Percentiles rank a stretch among this genome's conserved stretches.
phyloP scores from a whole-genome alignment of 495 filamentous ascomycete genomes.

The Penicillium nucicola region DNA sequence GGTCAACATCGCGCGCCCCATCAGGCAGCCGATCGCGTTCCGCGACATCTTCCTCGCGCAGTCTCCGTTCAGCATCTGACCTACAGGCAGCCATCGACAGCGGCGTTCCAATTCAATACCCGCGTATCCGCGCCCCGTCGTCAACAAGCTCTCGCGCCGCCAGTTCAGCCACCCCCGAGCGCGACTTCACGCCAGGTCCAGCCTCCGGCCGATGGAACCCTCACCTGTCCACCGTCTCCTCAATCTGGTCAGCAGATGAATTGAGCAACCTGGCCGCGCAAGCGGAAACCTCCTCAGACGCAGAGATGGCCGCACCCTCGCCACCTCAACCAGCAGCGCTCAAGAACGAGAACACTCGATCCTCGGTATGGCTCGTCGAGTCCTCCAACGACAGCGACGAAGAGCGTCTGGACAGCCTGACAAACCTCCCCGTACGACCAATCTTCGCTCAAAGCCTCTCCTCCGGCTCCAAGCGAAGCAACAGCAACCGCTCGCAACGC shows the following conservation, averaged over 20 bases:
- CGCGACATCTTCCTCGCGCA: constrained; percentile 37
- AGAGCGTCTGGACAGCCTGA: constrained; percentile 40
- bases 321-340: constrained; percentile 23
- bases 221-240: constrained; percentile 70
- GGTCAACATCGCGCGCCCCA: constrained; percentile 27
- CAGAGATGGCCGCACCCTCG: constrained; percentile 13
- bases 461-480: constrained; percentile 37
- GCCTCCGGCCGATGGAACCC: constrained; percentile 62
- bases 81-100: constrained; percentile 40
- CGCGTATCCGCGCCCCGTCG: constrained; percentile 45
- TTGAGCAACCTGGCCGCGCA: constrained; percentile 10
- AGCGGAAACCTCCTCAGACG: constrained; percentile 14
- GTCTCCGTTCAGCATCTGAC: constrained; percentile 33
- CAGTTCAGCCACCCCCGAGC: constrained; percentile 29
- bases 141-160: constrained; percentile 48
- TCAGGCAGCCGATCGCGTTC: constrained; percentile 38
- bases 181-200: constrained; percentile 32
- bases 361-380: constrained; percentile 47
- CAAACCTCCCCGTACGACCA: constrained; percentile 38
- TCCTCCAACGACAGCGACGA: constrained; percentile 31
- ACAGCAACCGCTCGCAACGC: constrained; percentile 32
- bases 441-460: constrained; percentile 32
- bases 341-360: constrained; percentile 28
- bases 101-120: constrained; percentile 46
- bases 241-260: constrained; percentile 54